Evolutionary conservation across 2,329 filamentous ascomycete genomes (phyloP), one percentile per base, ranked within the genome.

Genomic region (Fusarium irregulare): DNA sequence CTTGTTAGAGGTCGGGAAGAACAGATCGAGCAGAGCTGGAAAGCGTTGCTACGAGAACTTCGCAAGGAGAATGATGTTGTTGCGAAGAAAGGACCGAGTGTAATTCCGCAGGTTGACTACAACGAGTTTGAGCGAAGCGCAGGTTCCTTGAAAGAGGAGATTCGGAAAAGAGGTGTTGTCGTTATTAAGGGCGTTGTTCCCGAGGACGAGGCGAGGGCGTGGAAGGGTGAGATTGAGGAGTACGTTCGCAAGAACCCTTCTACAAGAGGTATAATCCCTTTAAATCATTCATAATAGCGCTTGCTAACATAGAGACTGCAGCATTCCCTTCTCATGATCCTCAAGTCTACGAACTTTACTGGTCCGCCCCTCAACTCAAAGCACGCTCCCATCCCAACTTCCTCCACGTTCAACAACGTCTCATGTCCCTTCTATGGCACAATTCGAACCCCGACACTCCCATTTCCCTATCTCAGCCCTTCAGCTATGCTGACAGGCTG

Each of bases 321-420:
- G 91, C 88, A 4, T 94, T 92, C 67, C 92, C 91, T 0, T 78
- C 85, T 0, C 81, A 90, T 47, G 84, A 89, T 44, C 91, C 91
- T 0, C 89, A 92, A 46, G 91, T 94, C 8, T 93, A 88, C 73
- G 92, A 93, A 76, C 81, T 94, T 3, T 94, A 93, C 79, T 93
- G 91, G 91, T 91, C 90, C 0, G 83, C 84, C 3, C 83, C 90
- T 2, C 92, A 94, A 76, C 81, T 92, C 45, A 85, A 86, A 68
- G 91, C 91, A 6, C 86, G 92, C n/a, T 80, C 85, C 0, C 89
- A 94, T 75, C 86, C 89, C 1, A 88, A 89, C 64, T 79, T 93
- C 66, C 80, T 93, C 21, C 77, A 80, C 23, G 83, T 88, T 0
- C 91, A 93, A 71, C 80, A 80, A 10, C 86, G 87, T 27, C 84